A percentile compares a stretch with the other conserved stretches of the same genome.
phyloP scores from a whole-genome alignment of 805 yeast genomes.

The Saturnispora halmiae region DNA sequence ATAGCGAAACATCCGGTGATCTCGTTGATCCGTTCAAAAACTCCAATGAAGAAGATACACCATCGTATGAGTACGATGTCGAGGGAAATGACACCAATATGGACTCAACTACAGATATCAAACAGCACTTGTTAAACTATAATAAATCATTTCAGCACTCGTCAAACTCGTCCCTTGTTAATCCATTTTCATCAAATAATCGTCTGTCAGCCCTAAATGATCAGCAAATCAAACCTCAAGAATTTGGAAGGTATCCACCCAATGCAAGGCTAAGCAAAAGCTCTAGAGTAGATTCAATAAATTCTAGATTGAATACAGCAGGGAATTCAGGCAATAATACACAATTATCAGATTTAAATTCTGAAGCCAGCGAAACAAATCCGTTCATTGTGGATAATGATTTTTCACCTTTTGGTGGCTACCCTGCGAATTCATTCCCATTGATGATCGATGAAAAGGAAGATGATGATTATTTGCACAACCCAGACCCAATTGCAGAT shows the following conservation, averaged over 20 bases:
- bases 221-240: slow-evolving; percentile 30
- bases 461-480: slow-evolving; percentile 89
- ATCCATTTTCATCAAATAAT: slow-evolving; percentile 26
- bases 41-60: slow-evolving; percentile 14
- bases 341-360: slow-evolving; percentile 11
- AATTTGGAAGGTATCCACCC: slow-evolving; percentile 61
- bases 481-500: slow-evolving; percentile 92
- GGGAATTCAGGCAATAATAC: too few relatives aligned
- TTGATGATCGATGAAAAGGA: slow-evolving; percentile 87
- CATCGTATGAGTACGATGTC: slow-evolving; percentile 14
- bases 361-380: slow-evolving; percentile 19
- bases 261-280: slow-evolving; percentile 33
- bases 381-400: slow-evolving; percentile 50
- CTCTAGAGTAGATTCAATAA: slow-evolving; percentile 43
- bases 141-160: slow-evolving; percentile 23
- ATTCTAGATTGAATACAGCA: slow-evolving; percentile 32
- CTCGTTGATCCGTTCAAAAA: slow-evolving; percentile 24
- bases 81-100: slow-evolving; percentile 13
- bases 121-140: slow-evolving; percentile 18
- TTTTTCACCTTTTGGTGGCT: slow-evolving; percentile 91
- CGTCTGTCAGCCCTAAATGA: slow-evolving; percentile 13
- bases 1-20: slow-evolving; percentile 23
- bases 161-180: slow-evolving; percentile 20
- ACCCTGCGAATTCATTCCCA: slow-evolving; percentile 90
- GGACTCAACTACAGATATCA: slow-evolving; percentile 15